Evolutionary conservation across 352 stramenopile species (phyloP), one percentile per base, ranked within the genome.

Genomic region (Saprolegnia parasitica): DNA sequence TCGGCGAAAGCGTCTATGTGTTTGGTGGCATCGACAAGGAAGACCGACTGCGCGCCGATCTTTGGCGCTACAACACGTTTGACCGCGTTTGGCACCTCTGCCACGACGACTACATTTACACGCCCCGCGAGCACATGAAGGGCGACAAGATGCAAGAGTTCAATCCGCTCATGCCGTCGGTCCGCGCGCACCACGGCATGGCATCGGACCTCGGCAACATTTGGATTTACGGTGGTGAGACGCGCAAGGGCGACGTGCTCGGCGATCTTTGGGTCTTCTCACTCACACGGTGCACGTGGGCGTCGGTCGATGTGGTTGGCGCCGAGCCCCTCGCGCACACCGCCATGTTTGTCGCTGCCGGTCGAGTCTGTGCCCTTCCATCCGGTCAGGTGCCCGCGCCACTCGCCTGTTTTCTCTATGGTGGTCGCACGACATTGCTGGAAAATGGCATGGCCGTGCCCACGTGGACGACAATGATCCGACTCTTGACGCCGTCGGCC

Each of bases 31-130:
- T 88, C 65, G 86, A 94, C 71, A 85, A 85, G 47, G 86, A 92
- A 72, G 85, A 91, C 54, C 89, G 87, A 42, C 74, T 88, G 20
- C 77, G 86, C 32, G 81, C 86, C 3, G 87, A 94, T 64, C 71
- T 96, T 18, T 96, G 87, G 87, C 73, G 84, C 16, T 94, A 93
- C 67, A 94, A 94, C 67, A 91, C 85, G 1, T 96, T 96, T 71
- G 87, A 96, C 63, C 84, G 86, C 20, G 73, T 91, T 32, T 96
- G 87, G 87, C 80, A 93, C 64, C 77, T 96, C 46, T 93, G 83
- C 32, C 77, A 94, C 61, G 86, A 94, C 40, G 87, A 96, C 68
- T 88, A 83, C 65, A 88, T 93, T 42, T 77, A 68, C 10, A 76
- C 47, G 26, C 74, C 67, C 4, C 72, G 72, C 45, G 73, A 86